Conservation (phyloP, 441 rosid genomes). For the Manihot esculenta region DNA sequence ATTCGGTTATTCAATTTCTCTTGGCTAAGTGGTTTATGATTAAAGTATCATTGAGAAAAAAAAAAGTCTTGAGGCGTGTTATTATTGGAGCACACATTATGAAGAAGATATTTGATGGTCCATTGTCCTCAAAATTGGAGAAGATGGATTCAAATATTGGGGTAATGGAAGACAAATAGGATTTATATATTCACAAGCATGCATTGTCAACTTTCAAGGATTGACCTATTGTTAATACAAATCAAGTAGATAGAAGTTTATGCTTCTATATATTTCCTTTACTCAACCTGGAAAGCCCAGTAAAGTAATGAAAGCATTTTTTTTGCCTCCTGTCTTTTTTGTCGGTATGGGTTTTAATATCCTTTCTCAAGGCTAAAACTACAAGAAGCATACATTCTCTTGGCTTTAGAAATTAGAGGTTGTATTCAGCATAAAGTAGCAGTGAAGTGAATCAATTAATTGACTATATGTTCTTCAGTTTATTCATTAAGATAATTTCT, state of each 20-base stretch:
- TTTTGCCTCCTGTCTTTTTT: not conserved
- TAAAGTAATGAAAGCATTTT: not conserved
- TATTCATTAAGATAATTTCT: not conserved
- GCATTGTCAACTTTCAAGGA: not conserved
- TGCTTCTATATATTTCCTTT: slow-evolving; percentile 10
- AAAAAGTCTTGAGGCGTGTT: not conserved
- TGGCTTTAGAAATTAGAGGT: not conserved
- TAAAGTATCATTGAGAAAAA: not conserved
- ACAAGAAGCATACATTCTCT: not conserved
- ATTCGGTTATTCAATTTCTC: not conserved
- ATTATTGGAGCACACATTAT: slow-evolving; percentile 3
- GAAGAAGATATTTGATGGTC: not conserved
- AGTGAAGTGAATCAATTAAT: not conserved
- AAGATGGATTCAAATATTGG: not conserved
- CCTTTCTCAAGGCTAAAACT: not conserved
- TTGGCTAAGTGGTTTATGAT: not conserved
- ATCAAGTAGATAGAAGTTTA: slow-evolving; percentile 10
- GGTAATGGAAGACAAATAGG: not conserved
- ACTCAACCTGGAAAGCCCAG: not conserved
- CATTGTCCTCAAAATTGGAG: slow-evolving; percentile 3
- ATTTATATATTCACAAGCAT: not conserved
- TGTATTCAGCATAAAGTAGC: not conserved
- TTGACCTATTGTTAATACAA: slow-evolving; percentile 1
- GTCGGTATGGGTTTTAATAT: not conserved
- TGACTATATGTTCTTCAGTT: not conserved